Percentiles rank a stretch among this genome's conserved stretches.
Conservation (phyloP, 2,329 filamentous ascomycete species). For the Arthroderma uncinatum region DNA sequence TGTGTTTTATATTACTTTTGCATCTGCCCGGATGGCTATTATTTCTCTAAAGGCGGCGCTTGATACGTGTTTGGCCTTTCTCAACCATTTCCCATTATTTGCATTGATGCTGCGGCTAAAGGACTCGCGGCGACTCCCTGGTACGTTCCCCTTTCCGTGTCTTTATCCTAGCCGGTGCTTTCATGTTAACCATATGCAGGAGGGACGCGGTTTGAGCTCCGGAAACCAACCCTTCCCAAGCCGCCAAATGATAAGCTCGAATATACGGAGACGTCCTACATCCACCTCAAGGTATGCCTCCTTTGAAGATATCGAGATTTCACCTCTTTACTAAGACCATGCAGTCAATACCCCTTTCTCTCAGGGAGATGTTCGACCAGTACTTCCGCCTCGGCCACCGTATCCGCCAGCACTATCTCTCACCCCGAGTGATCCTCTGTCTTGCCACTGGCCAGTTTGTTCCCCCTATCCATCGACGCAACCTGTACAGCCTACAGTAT, state of each 20-base stretch:
- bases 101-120: slow-evolving; percentile 93
- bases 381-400: slow-evolving; percentile 91
- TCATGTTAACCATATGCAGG: slow-evolving; percentile 36
- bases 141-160: slow-evolving; percentile 35
- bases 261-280: slow-evolving; percentile 61
- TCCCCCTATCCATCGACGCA: slow-evolving; percentile 86
- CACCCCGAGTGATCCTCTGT: slow-evolving; percentile 74
- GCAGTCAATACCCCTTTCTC: slow-evolving; percentile 75
- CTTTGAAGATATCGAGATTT: background rate
- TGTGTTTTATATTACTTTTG: slow-evolving; percentile 95
- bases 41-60: slow-evolving; percentile 84
- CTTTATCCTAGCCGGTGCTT: slow-evolving; percentile 9
- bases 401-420: slow-evolving; percentile 89
- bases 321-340: background rate
- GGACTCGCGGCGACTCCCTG: slow-evolving; percentile 78
- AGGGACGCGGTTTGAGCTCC: slow-evolving; percentile 82
- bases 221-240: slow-evolving; percentile 46
- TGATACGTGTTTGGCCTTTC: slow-evolving; percentile 80
- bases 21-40: slow-evolving; percentile 84
- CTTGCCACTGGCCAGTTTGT: slow-evolving; percentile 85
- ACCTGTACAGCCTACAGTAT: slow-evolving; percentile 92
- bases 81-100: slow-evolving; percentile 97
- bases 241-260: slow-evolving; percentile 24
- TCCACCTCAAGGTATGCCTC: slow-evolving; percentile 62
- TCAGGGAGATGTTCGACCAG: slow-evolving; percentile 91